A percentile compares a stretch with the other conserved stretches of the same genome.
Conservation (phyloP, 495 filamentous ascomycete genomes). For the Astrocystis sublimbata region DNA sequence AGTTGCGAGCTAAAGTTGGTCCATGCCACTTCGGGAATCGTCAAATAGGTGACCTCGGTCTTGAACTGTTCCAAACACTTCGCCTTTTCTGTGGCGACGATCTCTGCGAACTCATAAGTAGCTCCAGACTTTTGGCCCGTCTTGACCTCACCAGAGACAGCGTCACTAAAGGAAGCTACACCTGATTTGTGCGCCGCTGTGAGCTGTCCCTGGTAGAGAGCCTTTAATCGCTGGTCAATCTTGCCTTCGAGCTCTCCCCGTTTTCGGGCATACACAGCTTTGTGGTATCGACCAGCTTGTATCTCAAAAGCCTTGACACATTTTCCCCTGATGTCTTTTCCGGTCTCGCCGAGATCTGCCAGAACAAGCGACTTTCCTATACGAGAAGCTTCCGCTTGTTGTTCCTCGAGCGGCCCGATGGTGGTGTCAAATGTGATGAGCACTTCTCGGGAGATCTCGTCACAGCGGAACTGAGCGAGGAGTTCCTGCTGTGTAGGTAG, state of each 20-base stretch:
- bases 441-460: constrained; percentile 90
- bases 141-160: constrained; percentile 75
- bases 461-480: constrained; percentile 94
- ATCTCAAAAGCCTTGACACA: constrained; percentile 81
- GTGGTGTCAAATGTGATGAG: constrained; percentile 78
- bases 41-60: constrained; percentile 68
- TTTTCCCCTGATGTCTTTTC: constrained; percentile 69
- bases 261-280: constrained; percentile 87
- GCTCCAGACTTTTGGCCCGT: constrained; percentile 86
- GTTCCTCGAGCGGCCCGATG: constrained; percentile 82
- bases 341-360: constrained; percentile 72
- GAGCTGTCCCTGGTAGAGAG: constrained; percentile 83
- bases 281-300: constrained; percentile 92
- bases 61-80: constrained; percentile 74
- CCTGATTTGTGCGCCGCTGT: constrained; percentile 84
- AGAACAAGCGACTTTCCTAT: constrained; percentile 71
- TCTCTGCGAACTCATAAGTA: constrained; percentile 90
- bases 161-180: constrained; percentile 83
- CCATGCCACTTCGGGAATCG: constrained; percentile 79
- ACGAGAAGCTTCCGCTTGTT: constrained; percentile 71
- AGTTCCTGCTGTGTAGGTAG: constrained; percentile 95
- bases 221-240: constrained; percentile 81
- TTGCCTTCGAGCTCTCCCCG: constrained; percentile 80
- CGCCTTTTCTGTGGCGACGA: constrained; percentile 80
- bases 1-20: constrained; percentile 64